phyloP scores from a whole-genome alignment of 495 filamentous ascomycete species.

The Echria macrotheca region DNA sequence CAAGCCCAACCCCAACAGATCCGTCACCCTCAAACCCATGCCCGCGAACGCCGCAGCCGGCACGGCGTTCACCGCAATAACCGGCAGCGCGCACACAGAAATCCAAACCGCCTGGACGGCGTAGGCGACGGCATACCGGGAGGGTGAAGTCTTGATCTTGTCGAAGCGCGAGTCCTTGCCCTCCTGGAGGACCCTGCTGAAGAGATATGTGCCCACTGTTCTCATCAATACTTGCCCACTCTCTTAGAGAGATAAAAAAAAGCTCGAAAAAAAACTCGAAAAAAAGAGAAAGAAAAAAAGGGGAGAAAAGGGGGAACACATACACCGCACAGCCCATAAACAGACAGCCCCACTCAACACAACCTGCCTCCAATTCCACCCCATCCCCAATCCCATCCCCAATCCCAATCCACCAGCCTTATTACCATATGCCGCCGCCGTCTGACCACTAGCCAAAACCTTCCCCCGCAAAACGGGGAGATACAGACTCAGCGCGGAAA shows the following conservation, averaged over 20 bases:
- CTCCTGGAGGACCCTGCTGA: constrained; percentile 47
- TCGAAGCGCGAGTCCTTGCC: constrained; percentile 60
- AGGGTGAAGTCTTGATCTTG: constrained; percentile 46
- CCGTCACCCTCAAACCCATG: constrained; percentile 34
- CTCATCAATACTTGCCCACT: not conserved
- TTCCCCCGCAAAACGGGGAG: constrained; percentile 54
- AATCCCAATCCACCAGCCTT: too few relatives aligned
- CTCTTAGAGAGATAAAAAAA: too few relatives aligned
- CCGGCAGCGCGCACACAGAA: constrained; percentile 54
- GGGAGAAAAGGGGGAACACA: constrained; percentile 14
- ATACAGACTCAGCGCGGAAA: constrained; percentile 51
- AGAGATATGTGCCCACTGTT: constrained; percentile 56
- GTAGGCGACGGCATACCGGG: constrained; percentile 51
- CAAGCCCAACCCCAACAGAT: constrained; percentile 49
- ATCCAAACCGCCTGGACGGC: constrained; percentile 59
- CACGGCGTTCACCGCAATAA: constrained; percentile 54
- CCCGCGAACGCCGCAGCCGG: constrained; percentile 43
- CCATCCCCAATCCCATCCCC: too few relatives aligned
- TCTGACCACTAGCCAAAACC: too few relatives aligned
- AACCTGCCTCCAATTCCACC: constrained; percentile 59
- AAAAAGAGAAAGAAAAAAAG: not conserved
- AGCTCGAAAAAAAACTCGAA: too few relatives aligned
- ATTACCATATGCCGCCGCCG: too few relatives aligned
- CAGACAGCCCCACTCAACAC: constrained; percentile 50
- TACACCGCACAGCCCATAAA: constrained; percentile 55